A percentile compares a stretch with the other conserved stretches of the same genome.
phyloP scores from a whole-genome alignment of 768 basidiomycete species.

The Pluteus cervinus region DNA sequence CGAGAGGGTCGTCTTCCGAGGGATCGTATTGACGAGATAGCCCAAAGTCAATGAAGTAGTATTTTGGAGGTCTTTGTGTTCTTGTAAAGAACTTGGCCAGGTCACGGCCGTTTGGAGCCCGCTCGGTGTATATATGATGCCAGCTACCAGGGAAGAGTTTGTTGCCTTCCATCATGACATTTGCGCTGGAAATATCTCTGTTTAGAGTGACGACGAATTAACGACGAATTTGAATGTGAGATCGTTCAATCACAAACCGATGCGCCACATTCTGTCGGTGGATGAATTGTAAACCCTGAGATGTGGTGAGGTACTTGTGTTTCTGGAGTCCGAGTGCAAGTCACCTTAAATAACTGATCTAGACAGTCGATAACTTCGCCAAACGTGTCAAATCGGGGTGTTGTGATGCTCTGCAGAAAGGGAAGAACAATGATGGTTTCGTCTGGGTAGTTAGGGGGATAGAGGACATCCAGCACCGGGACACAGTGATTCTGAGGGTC shows the following conservation, averaged over 20 bases:
- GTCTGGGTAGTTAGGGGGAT: constrained; percentile 13
- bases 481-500: constrained; percentile 30
- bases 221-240: neutral
- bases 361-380: constrained; percentile 26
- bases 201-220: neutral
- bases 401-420: constrained; percentile 13
- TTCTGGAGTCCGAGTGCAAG: neutral
- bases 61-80: constrained; percentile 17
- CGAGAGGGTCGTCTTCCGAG: constrained; percentile 15
- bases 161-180: constrained; percentile 22
- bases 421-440: constrained; percentile 24
- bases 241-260: constrained; percentile 16
- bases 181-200: constrained; percentile 23
- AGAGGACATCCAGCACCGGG: constrained; percentile 19
- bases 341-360: constrained; percentile 20
- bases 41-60: constrained; percentile 26
- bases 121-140: constrained; percentile 13
- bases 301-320: neutral
- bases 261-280: constrained; percentile 24
- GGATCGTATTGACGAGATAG: constrained; percentile 20
- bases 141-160: constrained; percentile 13
- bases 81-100: too few species aligned
- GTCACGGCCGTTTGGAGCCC: too few species aligned
- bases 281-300: constrained; percentile 28
- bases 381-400: constrained; percentile 20